Base-by-base conservation (phyloP, 2,329 filamentous ascomycete genomes). In the Trichoderma sp. region DNA sequence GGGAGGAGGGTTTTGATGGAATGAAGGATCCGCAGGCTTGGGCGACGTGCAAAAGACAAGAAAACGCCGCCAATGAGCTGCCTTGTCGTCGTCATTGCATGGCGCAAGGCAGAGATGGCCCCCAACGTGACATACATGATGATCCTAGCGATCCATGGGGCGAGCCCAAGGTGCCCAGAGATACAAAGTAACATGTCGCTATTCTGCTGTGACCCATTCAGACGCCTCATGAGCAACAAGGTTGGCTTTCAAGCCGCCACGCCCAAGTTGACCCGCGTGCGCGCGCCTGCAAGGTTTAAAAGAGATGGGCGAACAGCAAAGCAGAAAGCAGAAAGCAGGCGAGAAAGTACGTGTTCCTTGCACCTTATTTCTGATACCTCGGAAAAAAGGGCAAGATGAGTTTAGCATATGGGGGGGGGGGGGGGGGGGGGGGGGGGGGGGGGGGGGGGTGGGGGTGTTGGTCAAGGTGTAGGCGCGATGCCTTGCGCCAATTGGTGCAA, bases 51-150 rank as follows among this genome's bases (percentile, higher is more conserved):
- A 56, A 56, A 56, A 55, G 34, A n/a, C 50, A 50, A 50, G 28
- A 45, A 60, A 60, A 51, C 45, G 45, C 57, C 57, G 45, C 57
- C 57, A 60, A 60, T 60, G 45, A 60, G 48, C 48, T n/a, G 15
- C n/a, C n/a, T 17, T 7, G 26, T 21, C 7, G 19, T 39, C 34
- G 34, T 14, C 34, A 39, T 39, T 39, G 30, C 30, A 30, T 30
- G 34, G 12, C 45, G 51, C 28, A 55, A 55, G 51, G 30, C 28
- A 55, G 30, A 55, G n/a, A 45, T 39, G 34, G 34, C 34, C 34
- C 34, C 34, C 34, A 39, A 14, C 34, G 34, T 39, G 34, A 39
- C 34, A 39, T 39, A 39, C 34, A 10, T 47, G 21, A 41, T 9
- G 39, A 41, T 43, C 52, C 52, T 34, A 21, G 52, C 2, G 12